Evolutionary conservation across 805 yeast species (phyloP).

Genomic region (Cyberlindnera japonica): DNA sequence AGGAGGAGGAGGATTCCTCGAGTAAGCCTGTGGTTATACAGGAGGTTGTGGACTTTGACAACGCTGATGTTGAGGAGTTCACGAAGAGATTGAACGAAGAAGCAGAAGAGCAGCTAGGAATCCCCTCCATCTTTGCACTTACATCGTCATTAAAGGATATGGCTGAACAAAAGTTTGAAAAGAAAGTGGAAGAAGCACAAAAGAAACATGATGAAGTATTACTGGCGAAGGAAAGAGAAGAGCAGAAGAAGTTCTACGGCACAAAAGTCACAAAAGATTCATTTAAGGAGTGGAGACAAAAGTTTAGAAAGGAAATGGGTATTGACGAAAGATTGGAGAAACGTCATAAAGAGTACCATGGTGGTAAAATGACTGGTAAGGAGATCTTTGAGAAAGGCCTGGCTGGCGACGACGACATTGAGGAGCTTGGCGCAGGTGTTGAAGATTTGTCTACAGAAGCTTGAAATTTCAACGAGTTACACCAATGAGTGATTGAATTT

Average conservation of each 20-base stretch:
- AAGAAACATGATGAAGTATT: conserved; percentile 55
- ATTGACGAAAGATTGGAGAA: conserved; percentile 54
- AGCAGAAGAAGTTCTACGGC: conserved; percentile 86
- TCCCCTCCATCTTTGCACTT: conserved; percentile 86
- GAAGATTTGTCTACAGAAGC: conserved; percentile 15
- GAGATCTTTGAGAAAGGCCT: conserved; percentile 90
- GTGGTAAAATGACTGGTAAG: conserved; percentile 78
- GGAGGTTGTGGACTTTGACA: conserved; percentile 54
- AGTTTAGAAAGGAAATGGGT: conserved; percentile 71
- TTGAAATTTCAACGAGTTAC: too few species aligned
- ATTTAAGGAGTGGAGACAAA: conserved; percentile 67
- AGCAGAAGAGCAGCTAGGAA: conserved; percentile 79
- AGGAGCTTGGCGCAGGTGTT: conserved; percentile 31
- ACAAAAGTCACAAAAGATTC: conserved; percentile 82
- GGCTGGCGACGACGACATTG: conserved; percentile 63
- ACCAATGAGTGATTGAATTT: not conserved
- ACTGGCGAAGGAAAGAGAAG: conserved; percentile 67
- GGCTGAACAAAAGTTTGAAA: conserved; percentile 65
- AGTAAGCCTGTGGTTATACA: conserved; percentile 49
- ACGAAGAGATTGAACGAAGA: conserved; percentile 44
- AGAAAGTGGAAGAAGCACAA: conserved; percentile 53
- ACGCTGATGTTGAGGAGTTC: conserved; percentile 42
- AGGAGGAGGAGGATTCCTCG: conserved; percentile 39
- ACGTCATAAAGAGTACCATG: conserved; percentile 55
- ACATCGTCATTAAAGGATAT: conserved; percentile 75